Base-by-base conservation (phyloP, 768 basidiomycete genomes). In the Leccinum pellstonianum region DNA sequence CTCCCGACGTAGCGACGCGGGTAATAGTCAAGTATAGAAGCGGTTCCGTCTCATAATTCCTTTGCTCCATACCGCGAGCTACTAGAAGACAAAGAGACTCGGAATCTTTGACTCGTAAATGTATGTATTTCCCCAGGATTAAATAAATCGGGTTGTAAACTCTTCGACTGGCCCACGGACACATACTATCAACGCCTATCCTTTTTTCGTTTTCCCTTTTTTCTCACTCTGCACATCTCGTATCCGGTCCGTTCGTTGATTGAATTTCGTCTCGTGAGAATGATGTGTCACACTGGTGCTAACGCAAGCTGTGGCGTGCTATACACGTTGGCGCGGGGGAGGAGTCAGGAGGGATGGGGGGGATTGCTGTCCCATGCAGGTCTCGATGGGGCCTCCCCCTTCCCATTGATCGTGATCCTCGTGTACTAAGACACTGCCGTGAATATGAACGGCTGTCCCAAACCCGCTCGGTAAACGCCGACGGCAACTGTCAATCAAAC, bases 91-190 rank as follows among this genome's bases (percentile, higher is more conserved):
- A 62, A 23, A 52, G 37, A 52, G 37, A 56, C 51, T 43, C 33
- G 27, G 29, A 35, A 43, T 21, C 31, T 46, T 55, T 53, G 58
- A 60, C 63, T 46, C 51, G 50, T 53, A 53, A 43, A 5, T 62
- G 62, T 62, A 43, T 71, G 63, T 73, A 57, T 64, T 55, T 64
- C 19, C 56, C 55, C 61, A 60, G 55, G 23, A 62, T 68, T 17
- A 38, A 33, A 56, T 53, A 38, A 37, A 58, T 54, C 52, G 31
- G 58, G 60, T 49, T 70, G 70, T 73, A 68, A 46, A 59, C 54
- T 57, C 66, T 64, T 63, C 52, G 33, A 54, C 56, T 52, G 21
- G 55, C n/a, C 55, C 51, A 55, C 17, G 58, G 48, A 49, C 48
- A 53, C 48, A 19, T 50, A 35, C 23, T 48, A 48, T 25, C 23